A percentile compares a stretch with the other conserved stretches of the same genome.
These are phyloP conservation scores for Fusarium subtropicale DNA, from an alignment of 2,329 filamentous ascomycete genomes.

Conservation along the genomic window DNA sequence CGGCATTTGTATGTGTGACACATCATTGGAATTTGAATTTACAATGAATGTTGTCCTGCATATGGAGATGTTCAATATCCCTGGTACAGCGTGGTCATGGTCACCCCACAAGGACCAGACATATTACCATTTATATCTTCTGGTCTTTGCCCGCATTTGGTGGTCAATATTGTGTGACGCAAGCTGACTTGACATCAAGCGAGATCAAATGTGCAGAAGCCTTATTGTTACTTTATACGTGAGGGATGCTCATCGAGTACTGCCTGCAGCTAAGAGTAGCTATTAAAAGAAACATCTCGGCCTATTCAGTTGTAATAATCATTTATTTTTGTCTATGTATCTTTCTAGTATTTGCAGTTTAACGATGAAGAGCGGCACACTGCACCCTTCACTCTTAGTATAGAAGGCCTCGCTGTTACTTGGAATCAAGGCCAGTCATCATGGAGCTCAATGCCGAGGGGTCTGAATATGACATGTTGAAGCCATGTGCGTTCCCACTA, in stretches of 20 bases:
- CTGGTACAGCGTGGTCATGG: too few relatives aligned
- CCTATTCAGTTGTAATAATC: neutral
- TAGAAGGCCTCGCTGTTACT: conserved; percentile 24
- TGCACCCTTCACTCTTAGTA: neutral
- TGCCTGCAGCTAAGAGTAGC: neutral
- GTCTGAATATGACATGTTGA: conserved; percentile 29
- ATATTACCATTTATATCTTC: neutral
- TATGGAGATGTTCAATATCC: neutral
- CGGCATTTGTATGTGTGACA: neutral
- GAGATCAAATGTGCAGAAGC: neutral
- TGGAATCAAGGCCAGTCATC: conserved; percentile 8
- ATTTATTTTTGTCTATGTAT: neutral
- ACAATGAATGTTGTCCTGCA: conserved; percentile 2
- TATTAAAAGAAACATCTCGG: neutral
- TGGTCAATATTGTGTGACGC: neutral
- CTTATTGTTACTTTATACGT: neutral
- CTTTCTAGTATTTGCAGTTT: neutral
- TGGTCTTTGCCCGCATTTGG: neutral
- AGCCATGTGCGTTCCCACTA: conserved; percentile 34
- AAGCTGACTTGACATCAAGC: neutral
- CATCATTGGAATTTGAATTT: conserved; percentile 13
- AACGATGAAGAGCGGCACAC: neutral
- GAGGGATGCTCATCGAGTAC: neutral
- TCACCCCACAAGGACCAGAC: neutral
- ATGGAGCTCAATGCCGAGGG: neutral